Percentiles rank a stretch among this genome's conserved stretches.
Evolutionary conservation across 495 filamentous ascomycete species (phyloP).

Genomic region (Annulohypoxylon bovei): DNA sequence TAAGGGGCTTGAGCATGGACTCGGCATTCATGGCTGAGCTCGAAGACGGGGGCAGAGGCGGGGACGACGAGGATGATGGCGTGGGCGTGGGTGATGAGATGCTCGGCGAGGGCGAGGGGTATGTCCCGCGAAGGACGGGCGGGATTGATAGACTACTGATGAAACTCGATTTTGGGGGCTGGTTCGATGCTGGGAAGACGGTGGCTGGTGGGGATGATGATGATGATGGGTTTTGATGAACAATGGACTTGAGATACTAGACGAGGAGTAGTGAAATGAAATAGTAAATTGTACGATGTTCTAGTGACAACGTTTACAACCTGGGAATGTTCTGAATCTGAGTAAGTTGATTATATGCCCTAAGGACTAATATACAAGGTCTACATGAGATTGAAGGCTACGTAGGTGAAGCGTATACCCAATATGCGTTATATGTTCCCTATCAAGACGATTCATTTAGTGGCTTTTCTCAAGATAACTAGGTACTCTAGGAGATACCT

Average conservation of each 20-base stretch:
- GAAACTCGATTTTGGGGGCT: slow-evolving; percentile 79
- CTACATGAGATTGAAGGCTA: not conserved
- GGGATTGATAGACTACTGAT: slow-evolving; percentile 84
- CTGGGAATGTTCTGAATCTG: not conserved
- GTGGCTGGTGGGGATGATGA: slow-evolving; percentile 16
- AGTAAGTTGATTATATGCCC: not conserved
- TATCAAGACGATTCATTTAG: no score
- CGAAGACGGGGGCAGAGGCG: slow-evolving; percentile 44
- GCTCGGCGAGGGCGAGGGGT: slow-evolving; percentile 55
- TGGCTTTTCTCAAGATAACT: no score
- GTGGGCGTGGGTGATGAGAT: slow-evolving; percentile 3
- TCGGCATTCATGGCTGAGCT: slow-evolving; percentile 37
- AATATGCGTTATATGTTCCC: no score
- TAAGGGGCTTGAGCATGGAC: slow-evolving; percentile 51
- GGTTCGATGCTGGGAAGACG: slow-evolving; percentile 50
- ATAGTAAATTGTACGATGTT: not conserved
- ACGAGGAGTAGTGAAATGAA: not conserved
- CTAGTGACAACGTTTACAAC: not conserved
- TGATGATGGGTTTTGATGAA: slow-evolving; percentile 32
- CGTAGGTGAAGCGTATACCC: not conserved
- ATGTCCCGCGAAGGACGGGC: slow-evolving; percentile 70
- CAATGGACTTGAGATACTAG: not conserved
- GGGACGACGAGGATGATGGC: slow-evolving; percentile 26
- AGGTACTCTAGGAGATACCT: no score
- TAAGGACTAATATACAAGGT: not conserved